Conservation (phyloP, 768 basidiomycete species). For the Suillus variegatus region DNA sequence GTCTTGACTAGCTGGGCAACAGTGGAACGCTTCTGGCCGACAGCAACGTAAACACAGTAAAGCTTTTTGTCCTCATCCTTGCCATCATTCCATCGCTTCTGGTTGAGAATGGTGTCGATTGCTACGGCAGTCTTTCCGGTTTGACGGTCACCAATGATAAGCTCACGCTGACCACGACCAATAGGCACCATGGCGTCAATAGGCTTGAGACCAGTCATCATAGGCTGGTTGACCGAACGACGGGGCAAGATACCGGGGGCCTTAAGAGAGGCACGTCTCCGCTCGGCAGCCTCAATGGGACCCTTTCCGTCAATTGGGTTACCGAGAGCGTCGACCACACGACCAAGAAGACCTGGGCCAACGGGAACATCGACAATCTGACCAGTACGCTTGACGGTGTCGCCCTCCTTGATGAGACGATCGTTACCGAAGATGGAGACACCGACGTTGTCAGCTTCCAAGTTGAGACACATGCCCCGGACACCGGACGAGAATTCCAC, state of each 20-base stretch:
- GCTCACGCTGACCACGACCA: conserved; percentile 99
- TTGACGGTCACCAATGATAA: conserved; percentile 99
- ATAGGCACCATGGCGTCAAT: conserved; percentile 99
- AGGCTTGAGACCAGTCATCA: conserved; percentile 99
- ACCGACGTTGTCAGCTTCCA: conserved; percentile 99
- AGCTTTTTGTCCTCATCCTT: conserved; percentile 97
- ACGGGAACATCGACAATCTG: conserved; percentile 99
- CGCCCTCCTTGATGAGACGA: conserved; percentile 99
- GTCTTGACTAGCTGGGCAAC: conserved; percentile 99
- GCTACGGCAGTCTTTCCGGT: conserved; percentile 99
- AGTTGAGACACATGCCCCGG: conserved; percentile 99
- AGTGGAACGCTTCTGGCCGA: conserved; percentile 99
- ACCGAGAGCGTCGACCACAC: conserved; percentile 99
- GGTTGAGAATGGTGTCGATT: conserved; percentile 99
- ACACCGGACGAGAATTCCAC: conserved; percentile 99
- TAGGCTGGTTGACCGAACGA: conserved; percentile 99
- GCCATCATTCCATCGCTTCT: conserved; percentile 99
- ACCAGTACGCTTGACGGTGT: conserved; percentile 99
- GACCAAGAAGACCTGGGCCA: conserved; percentile 94
- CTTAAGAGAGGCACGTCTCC: conserved; percentile 97
- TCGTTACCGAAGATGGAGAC: conserved; percentile 99
- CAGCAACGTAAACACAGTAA: conserved; percentile 99
- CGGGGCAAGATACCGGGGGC: conserved; percentile 99
- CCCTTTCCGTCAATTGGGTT: conserved; percentile 99
- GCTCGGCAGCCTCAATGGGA: conserved; percentile 89